Evolutionary conservation across 805 yeast genomes (phyloP).

Genomic region (Candida chauliodis): DNA sequence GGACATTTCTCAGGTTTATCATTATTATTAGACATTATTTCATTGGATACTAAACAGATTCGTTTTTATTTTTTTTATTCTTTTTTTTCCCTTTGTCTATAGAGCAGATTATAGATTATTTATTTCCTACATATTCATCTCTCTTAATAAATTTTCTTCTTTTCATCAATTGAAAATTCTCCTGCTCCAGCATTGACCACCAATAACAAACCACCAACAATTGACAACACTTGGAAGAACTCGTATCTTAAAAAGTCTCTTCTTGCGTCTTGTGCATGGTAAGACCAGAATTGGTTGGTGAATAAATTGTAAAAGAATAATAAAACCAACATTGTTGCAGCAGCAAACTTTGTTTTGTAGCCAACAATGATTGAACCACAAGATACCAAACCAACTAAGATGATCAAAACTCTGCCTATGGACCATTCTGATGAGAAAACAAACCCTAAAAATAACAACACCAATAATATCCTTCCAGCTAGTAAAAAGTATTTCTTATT

Average conservation of each 20-base stretch:
- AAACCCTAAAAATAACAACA: constrained; percentile 81
- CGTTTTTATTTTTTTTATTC: background rate
- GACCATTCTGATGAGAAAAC: constrained; percentile 76
- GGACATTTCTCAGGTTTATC: constrained; percentile 19
- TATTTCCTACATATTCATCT: too few relatives aligned
- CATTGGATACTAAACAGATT: constrained; percentile 1
- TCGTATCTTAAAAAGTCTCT: constrained; percentile 90
- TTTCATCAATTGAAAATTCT: constrained; percentile 86
- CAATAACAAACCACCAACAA: constrained; percentile 88
- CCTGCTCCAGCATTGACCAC: constrained; percentile 98
- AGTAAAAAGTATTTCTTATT: constrained; percentile 75
- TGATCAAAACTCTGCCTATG: constrained; percentile 56
- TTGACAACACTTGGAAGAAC: constrained; percentile 89
- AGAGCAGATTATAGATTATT: too few relatives aligned
- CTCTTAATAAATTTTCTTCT: constrained; percentile 81
- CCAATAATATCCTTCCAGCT: constrained; percentile 84
- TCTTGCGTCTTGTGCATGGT: constrained; percentile 64
- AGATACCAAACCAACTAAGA: constrained; percentile 64
- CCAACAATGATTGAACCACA: constrained; percentile 85
- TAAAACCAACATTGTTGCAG: constrained; percentile 63
- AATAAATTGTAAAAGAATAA: constrained; percentile 72
- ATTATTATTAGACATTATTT: constrained; percentile 5
- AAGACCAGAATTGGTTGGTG: constrained; percentile 87
- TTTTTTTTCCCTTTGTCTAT: background rate
- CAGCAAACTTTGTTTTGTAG: constrained; percentile 87